Evolutionary conservation across 2,329 filamentous ascomycete genomes (phyloP), one percentile per base, ranked within the genome.

Genomic region (Colletotrichum sp.): DNA sequence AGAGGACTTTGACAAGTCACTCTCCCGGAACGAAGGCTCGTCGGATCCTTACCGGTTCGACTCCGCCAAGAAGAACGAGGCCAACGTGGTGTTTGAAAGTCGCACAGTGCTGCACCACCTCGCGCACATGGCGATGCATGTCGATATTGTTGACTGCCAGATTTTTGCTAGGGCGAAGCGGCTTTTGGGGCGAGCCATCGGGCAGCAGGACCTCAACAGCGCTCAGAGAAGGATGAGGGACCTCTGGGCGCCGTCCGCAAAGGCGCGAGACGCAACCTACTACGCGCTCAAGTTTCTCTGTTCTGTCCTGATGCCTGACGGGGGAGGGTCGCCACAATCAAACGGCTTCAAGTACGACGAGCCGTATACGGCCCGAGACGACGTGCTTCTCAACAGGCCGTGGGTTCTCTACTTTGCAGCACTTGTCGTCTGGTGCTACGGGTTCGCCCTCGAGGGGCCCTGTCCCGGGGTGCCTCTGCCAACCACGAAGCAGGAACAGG

Each of bases 81-180:
- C 87, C 67, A 91, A 89, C 72, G 86, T 91, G 16, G 93, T 98
- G 34, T 96, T 97, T 80, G 95, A 98, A 83, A 96, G 94, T 77
- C 92, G 95, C 24, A 98, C 94, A 4, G 96, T 98, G 32, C 88
- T 99, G 60, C 96, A 99, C 82, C 95, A 98, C 80, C 88, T 99
- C 15, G 97, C 97, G 1, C 97, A 99, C 84, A 98, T 99, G 95
- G 95, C 96, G 5, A 98, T 98, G 91, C 96, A 99, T 82, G 96
- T 98, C 28, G 96, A 99, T 82, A 95, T 99, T 70, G 95, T 98
- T n/a, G 96, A 99, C 83, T 96, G 96, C 81, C 96, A 99, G 85
- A 98, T 99, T 78, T 98, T 97, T 83, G 97, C 96, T 7, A 93
- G 96, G 10, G 95, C 96, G 2, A 95, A 93, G 79, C 91, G 96